Base-by-base conservation (phyloP, 2,329 filamentous ascomycete genomes). In the Emergomyces pasteurianus region DNA sequence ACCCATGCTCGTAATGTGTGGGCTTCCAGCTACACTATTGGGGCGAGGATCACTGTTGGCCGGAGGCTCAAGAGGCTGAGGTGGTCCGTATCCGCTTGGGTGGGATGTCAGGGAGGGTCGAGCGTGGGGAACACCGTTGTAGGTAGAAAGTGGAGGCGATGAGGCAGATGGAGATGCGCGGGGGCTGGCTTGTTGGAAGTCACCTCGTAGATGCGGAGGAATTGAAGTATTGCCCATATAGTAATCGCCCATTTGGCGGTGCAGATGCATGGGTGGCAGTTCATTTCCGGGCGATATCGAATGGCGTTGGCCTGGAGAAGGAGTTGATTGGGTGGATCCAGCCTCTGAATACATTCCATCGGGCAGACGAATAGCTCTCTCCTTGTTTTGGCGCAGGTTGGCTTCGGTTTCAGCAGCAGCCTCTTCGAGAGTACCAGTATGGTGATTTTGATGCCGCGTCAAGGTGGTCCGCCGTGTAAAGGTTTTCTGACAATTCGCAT, bases 401-500 rank as follows among this genome's bases (percentile, higher is more conserved):
- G 91, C 91, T 40, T 90, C 91, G 0, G 91, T 96, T 4, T 91
- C 90, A 2, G 86, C 89, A 1, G 91, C 91, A 9, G 92, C 90
- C 74, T 97, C 92, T 73, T 96, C 92, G 18, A 96, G 89, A 0
- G 92, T 96, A 49, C 92, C 94, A 23, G 89, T 95, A 74, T 97
- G 94, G 69, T 95, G 90, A 68, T 95, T 96, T 76, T 96, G 91
- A 72, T 99, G 94, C 58, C 94, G 86, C 1, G 92, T 99, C 63
- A 99, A 80, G 2, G 94, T 97, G 0, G 94, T 97, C 65, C 92
- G 88, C 61, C 94, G 87, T 10, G 94, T 99, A 71, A 99, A 99
- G 0, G 92, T 97, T 82, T 97, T 97, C 72, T 97, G 92, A 75
- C 94, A 99, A 73, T 96, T 92, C 62, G 91, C 92, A 69, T 94